Conservation (phyloP, 495 filamentous ascomycete genomes). For the Alectoria sarmentosa region DNA sequence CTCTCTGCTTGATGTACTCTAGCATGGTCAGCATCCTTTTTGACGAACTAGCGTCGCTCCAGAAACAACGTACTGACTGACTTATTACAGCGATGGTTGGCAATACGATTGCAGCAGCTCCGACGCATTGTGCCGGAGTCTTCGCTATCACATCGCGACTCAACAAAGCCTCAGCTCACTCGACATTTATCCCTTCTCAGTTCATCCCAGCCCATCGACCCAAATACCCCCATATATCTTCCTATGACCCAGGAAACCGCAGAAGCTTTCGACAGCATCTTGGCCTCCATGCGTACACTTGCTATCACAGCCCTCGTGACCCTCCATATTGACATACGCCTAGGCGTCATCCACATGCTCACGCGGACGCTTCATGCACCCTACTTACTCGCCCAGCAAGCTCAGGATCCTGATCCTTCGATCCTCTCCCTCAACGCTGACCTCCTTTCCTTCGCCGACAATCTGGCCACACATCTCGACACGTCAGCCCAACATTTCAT, state of each 20-base stretch:
- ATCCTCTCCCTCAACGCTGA: conserved; percentile 73
- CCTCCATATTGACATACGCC: conserved; percentile 80
- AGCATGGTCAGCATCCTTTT: conserved; percentile 60
- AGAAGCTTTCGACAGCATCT: conserved; percentile 78
- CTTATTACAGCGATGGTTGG: conserved; percentile 71
- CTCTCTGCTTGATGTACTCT: conserved; percentile 81
- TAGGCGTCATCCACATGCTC: conserved; percentile 65
- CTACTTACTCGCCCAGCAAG: conserved; percentile 58
- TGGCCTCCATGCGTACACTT: conserved; percentile 71
- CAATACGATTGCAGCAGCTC: conserved; percentile 65
- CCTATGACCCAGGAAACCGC: conserved; percentile 86
- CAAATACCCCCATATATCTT: conserved; percentile 64
- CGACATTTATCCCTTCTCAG: conserved; percentile 77
- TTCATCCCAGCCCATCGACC: conserved; percentile 48
- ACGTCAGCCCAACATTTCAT: conserved; percentile 58
- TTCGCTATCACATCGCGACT: conserved; percentile 33
- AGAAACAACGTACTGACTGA: conserved; percentile 22
- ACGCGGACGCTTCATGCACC: conserved; percentile 43
- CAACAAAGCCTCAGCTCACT: conserved; percentile 36
- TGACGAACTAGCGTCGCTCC: background rate
- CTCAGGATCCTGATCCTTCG: conserved; percentile 69
- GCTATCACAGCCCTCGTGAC: conserved; percentile 69
- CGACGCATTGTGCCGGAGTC: conserved; percentile 57
- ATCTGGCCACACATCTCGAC: conserved; percentile 61
- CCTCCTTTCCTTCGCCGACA: conserved; percentile 78